Base-by-base conservation (phyloP, 768 basidiomycete genomes). In the Mrakia hoshinonis region DNA sequence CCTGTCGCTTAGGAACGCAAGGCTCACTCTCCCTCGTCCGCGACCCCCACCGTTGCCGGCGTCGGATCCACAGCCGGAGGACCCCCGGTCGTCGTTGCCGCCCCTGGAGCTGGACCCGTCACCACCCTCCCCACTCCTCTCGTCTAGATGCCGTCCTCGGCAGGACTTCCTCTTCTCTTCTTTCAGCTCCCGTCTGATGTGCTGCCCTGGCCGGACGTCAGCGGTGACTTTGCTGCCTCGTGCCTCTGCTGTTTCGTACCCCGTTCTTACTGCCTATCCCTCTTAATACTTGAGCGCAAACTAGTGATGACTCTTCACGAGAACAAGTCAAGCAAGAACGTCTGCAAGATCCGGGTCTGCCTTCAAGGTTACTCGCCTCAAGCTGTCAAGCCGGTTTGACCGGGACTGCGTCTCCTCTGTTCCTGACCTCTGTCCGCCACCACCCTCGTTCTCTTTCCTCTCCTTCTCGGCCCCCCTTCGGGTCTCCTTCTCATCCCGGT, bases 1-100 rank as follows among this genome's bases (percentile, higher is more conserved):
- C 9, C 38, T 24, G 55, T 67, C 36, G 55, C 29, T 64, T 55
- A 72, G 70, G 70, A 72, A 58, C 54, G 47, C 18, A 72, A 72
- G 70, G 47, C 54, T 38, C 26, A 43, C 46, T 10, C 64, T 22
- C 22, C 64, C 36, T 46, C 68, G 10, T 10, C 68, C 36, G 20
- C 54, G 12, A 48, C 68, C 36, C 22, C 68, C 20, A 26, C 64
- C 26, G 15, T 46, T 11, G n/a, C 66, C 47, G 48, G 46, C n/a
- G n/a, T n/a, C n/a, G n/a, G n/a, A n/a, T n/a, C n/a, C n/a, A n/a
- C n/a, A 13, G 39, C 64, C 13, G 46, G n/a, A 43, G 34, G 38
- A 3, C 9, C 29, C n/a, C n/a, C 43, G 13, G 38, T 36, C 15
- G 61, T 24, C 20, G 61, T 43, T 2, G 38, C 29, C 18, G 26